Evolutionary conservation across 441 rosid genomes (phyloP), one percentile per base, ranked within the genome.

Genomic region (Francoa sonchifolia): DNA sequence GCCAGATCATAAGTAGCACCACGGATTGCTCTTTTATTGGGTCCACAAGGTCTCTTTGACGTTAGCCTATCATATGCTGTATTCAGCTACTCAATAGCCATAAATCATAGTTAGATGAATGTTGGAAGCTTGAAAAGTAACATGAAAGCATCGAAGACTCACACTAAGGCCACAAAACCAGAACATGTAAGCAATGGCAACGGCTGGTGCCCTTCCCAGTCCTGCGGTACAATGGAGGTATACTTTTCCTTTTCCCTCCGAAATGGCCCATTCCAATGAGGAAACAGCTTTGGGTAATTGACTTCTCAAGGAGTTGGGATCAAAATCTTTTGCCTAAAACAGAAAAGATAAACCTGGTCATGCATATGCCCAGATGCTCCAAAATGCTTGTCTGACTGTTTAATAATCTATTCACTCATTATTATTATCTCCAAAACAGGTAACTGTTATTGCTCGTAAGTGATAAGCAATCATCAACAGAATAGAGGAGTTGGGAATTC

Each of bases 221-320:
- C 97, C 95, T 6, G 97, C 97, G 5, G 93, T 76, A 59, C 95
- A 88, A 41, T 88, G 97, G 25, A 88, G 79, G 16, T 88, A 88
- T 2, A 62, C 84, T 48, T 72, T 50, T 18, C 93, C 95, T 56
- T 78, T 88, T 41, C 88, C 97, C 43, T 80, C 67, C 0, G 85
- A 74, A 52, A 76, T 68, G 27, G 90, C 89, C 90, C 84, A 76
- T 65, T 88, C 95, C 55, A 83, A 36, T 8, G 76, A 76, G 7
- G 95, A 83, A 61, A 83, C 90, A 20, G 93, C 87, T 57, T 66
- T 70, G 0, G 93, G 93, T 47, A 88, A 75, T 34, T 61, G 72
- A 48, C 54, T 76, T 73, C 90, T 72, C 63, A 83, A 60, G 2
- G 97, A 88, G 43, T 80, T 74, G 3, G 87, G 87, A 54, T 83